These are phyloP conservation scores for Massarina eburnea DNA, from an alignment of 2,329 filamentous ascomycete genomes.

Conservation along the genomic window DNA sequence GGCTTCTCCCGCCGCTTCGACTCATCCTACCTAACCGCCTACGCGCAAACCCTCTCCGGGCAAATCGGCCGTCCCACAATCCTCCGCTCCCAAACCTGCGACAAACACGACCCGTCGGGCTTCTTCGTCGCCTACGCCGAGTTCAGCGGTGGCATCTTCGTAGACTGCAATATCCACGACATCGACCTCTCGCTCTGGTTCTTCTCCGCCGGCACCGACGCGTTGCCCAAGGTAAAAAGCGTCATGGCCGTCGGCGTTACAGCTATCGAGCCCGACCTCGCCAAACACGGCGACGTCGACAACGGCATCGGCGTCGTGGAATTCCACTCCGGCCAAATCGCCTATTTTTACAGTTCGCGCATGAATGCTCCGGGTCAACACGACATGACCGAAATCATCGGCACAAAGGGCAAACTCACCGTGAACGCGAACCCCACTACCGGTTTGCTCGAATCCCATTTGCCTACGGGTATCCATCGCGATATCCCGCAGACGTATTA, in stretches of 20 bases:
- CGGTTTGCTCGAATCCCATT: slow-evolving; percentile 59
- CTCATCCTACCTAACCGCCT: slow-evolving; percentile 63
- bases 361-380: slow-evolving; percentile 72
- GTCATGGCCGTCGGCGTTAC: slow-evolving; percentile 60
- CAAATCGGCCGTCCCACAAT: slow-evolving; percentile 62
- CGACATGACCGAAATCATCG: slow-evolving; percentile 68
- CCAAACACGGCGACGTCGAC: slow-evolving; percentile 61
- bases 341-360: slow-evolving; percentile 63
- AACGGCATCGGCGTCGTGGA: slow-evolving; percentile 67
- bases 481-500: slow-evolving; percentile 66
- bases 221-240: slow-evolving; percentile 53
- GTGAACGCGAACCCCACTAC: slow-evolving; percentile 61
- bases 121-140: slow-evolving; percentile 70
- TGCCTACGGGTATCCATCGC: slow-evolving; percentile 56
- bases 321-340: slow-evolving; percentile 65
- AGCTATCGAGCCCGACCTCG: slow-evolving; percentile 60
- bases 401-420: slow-evolving; percentile 64
- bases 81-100: slow-evolving; percentile 67
- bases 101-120: slow-evolving; percentile 64
- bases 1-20: slow-evolving; percentile 70
- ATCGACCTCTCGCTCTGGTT: slow-evolving; percentile 68
- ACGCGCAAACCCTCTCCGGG: slow-evolving; percentile 54
- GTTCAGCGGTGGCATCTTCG: slow-evolving; percentile 68
- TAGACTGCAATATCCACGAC: slow-evolving; percentile 71
- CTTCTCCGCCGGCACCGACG: slow-evolving; percentile 44